Conservation (phyloP, 2,329 filamentous ascomycete genomes). For the Venturia asperata region DNA sequence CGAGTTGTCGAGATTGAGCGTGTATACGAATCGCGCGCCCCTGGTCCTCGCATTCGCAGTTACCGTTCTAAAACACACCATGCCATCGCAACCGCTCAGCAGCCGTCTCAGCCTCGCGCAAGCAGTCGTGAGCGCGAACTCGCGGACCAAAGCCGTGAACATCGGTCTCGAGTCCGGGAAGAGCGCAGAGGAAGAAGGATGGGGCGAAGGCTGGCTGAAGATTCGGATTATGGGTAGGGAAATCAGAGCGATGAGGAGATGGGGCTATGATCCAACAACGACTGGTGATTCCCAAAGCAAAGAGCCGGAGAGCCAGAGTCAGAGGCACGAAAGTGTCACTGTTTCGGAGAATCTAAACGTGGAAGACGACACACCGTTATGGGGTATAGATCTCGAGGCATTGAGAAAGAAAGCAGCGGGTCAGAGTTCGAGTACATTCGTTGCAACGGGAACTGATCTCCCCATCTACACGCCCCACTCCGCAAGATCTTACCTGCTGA, state of each 20-base stretch:
- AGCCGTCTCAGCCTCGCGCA: constrained; percentile 76
- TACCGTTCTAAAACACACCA: constrained; percentile 66
- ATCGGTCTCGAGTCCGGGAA: constrained; percentile 62
- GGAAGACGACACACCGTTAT: constrained; percentile 43
- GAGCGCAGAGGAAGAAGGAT: constrained; percentile 61
- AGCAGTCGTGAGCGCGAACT: constrained; percentile 76
- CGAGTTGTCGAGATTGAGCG: constrained; percentile 48
- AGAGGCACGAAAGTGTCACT: constrained; percentile 23
- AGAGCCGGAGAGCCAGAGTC: constrained; percentile 21
- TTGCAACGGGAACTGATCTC: constrained; percentile 41
- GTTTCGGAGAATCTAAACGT: constrained; percentile 21
- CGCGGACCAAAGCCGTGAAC: constrained; percentile 65
- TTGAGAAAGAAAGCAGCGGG: constrained; percentile 40
- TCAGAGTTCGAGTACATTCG: constrained; percentile 16
- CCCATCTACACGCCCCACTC: constrained; percentile 68
- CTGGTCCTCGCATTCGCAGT: constrained; percentile 75
- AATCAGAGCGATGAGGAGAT: constrained; percentile 66
- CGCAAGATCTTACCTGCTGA: constrained; percentile 53
- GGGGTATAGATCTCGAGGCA: constrained; percentile 53
- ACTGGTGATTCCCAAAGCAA: constrained; percentile 17
- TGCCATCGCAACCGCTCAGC: constrained; percentile 79
- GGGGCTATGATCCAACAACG: constrained; percentile 53
- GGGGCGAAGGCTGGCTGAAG: constrained; percentile 67
- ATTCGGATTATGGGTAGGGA: constrained; percentile 67
- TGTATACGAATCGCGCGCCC: constrained; percentile 75